Conservation (phyloP, 1,284 basidiomycete species). For the Ganoderma lucidum region DNA sequence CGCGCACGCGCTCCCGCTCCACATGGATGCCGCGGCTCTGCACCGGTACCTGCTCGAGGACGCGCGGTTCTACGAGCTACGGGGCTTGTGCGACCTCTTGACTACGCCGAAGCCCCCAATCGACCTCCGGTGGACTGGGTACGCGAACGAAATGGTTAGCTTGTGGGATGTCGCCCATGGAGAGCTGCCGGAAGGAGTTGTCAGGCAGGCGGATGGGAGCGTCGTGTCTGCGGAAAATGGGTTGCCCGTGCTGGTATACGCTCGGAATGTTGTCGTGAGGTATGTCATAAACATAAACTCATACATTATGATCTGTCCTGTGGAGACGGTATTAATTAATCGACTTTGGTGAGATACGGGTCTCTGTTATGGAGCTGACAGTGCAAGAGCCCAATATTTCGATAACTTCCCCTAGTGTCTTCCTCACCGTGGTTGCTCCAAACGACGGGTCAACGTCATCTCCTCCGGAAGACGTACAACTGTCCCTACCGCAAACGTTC, state of each 20-base stretch:
- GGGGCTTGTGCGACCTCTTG: not conserved
- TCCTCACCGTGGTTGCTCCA: no score
- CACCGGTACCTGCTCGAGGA: not conserved
- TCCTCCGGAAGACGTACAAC: no score
- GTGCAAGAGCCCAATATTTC: no score
- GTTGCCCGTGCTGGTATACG: not conserved
- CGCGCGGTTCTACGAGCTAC: not conserved
- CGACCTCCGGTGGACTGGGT: not conserved
- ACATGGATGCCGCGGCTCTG: not conserved
- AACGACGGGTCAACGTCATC: no score
- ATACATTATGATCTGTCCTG: no score
- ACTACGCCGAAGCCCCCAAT: not conserved
- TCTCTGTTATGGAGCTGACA: no score
- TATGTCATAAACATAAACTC: not conserved
- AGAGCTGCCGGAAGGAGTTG: not conserved
- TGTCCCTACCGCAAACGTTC: no score
- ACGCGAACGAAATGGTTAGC: not conserved
- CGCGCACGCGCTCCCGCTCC: not conserved
- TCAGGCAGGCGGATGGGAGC: conserved; percentile 3
- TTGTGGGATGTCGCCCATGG: not conserved
- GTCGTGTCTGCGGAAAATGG: not conserved
- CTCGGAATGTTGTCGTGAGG: not conserved
- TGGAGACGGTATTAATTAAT: no score
- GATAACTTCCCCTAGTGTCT: no score
- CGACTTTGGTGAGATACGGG: no score